Conservation (phyloP, 2,329 filamentous ascomycete genomes). For the Botrytis porri region DNA sequence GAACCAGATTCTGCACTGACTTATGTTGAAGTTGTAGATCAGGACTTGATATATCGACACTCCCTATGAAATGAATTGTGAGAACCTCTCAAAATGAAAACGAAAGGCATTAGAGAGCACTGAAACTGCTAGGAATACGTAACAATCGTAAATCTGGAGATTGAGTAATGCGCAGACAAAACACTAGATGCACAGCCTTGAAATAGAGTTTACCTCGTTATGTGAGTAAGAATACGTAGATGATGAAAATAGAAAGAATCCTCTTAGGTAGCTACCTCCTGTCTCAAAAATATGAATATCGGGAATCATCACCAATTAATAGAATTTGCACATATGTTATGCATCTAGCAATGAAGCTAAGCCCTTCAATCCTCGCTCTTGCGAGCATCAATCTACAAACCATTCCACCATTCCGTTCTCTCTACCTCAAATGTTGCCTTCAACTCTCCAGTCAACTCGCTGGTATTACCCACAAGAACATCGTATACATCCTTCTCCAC, state of each 20-base stretch:
- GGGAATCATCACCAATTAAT: no score
- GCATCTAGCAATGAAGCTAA: background rate
- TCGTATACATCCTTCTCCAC: conserved; percentile 41
- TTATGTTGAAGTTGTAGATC: background rate
- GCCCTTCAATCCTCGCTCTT: background rate
- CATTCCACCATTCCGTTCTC: conserved; percentile 66
- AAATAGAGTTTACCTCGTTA: fast-evolving
- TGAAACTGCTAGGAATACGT: background rate
- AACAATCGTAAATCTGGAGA: background rate
- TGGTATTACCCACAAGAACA: conserved; percentile 41
- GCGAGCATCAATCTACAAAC: conserved; percentile 44
- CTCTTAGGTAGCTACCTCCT: background rate
- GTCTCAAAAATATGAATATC: background rate
- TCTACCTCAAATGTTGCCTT: conserved; percentile 53
- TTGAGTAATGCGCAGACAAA: background rate
- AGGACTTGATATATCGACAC: no score
- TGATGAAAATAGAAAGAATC: background rate
- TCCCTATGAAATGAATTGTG: fast-evolving
- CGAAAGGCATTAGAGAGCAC: fast-evolving
- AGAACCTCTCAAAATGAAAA: background rate
- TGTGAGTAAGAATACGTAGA: background rate
- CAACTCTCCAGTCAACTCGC: conserved; percentile 48
- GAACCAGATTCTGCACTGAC: background rate
- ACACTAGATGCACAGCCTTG: background rate
- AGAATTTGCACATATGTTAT: background rate